These are phyloP conservation scores for Neocallimastix lanati DNA, from an alignment of 192 early-diverging fungal species.

Conservation along the genomic window DNA sequence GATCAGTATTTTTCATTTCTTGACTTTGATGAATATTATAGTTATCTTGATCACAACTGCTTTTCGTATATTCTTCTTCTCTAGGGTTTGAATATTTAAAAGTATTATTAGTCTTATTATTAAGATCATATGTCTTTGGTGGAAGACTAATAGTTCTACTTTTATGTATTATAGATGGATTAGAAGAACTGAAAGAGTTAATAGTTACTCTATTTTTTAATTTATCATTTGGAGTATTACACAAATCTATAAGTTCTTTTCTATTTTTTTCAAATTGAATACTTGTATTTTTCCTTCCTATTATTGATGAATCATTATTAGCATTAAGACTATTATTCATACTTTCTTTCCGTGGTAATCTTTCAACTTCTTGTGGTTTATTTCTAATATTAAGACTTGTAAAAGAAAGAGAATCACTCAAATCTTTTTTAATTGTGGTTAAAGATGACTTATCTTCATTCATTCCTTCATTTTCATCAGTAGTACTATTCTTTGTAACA, in stretches of 20 bases:
- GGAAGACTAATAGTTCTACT: not conserved
- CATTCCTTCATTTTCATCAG: no score
- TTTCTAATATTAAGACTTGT: not conserved
- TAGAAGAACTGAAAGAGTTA: not conserved
- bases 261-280: not conserved
- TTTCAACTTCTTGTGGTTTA: not conserved
- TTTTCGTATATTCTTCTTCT: not conserved
- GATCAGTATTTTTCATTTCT: no score
- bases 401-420: not conserved
- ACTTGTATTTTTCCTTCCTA: not conserved
- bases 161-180: not conserved
- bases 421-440: not conserved
- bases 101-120: not conserved
- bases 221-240: not conserved
- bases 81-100: not conserved
- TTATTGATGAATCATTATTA: not conserved
- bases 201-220: not conserved
- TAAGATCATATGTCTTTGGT: not conserved
- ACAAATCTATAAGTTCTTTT: not conserved
- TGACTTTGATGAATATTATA: no score
- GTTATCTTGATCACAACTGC: not conserved
- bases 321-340: not conserved
- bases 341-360: not conserved
- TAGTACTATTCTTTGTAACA: no score
- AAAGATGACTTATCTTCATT: no score